Evolutionary conservation across 2,329 filamentous ascomycete genomes (phyloP), one percentile per base, ranked within the genome.

Genomic region (Teratosphaeria viscida): DNA sequence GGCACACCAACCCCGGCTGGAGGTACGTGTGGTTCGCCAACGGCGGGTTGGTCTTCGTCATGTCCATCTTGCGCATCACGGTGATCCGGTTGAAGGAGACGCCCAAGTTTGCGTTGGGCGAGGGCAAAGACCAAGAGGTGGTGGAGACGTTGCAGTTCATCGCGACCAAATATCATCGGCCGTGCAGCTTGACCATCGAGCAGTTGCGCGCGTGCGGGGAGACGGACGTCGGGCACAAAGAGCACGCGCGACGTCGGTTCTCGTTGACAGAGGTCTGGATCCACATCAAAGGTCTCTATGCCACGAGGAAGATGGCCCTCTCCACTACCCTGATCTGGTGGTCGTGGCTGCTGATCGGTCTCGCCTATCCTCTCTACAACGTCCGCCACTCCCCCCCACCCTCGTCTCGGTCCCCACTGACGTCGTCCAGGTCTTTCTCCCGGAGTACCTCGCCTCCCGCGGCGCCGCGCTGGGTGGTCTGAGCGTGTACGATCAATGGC

Each of bases 291-390:
- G 87, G 86, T 2, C 79, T 91, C 1, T 90, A 87, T 66, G 74
- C 76, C 0, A 88, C 85, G 0, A 80, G 71, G 57, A 80, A 77
- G 59, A 82, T 89, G 59, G 82, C 75, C 1, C 68, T 85, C 2
- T 86, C 82, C 0, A 90, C 86, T 0, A 62, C 74, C 0, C 73
- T 90, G 60, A 83, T 90, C 62, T 88, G 85, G 82, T 68, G 87
- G 5, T 85, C 82, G 0, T 90, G 87, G 87, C 54, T 62, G 11
- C 54, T 61, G 1, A 66, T 66, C 56, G 87, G 87, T 6, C 78
- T 90, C 0, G 86, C 85, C 0, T 90, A 90, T 65, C 87, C 88
- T 0, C 76, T 91, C 0, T 91, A 88, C 72, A 87, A 88, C 64
- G 86, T n/a, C 14, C 10, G 35, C 37, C 5, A 2, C 2, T 14